Evolutionary conservation across 1,139 yeast genomes (phyloP), one percentile per base, ranked within the genome.

Genomic region (Fermentozyma sake): DNA sequence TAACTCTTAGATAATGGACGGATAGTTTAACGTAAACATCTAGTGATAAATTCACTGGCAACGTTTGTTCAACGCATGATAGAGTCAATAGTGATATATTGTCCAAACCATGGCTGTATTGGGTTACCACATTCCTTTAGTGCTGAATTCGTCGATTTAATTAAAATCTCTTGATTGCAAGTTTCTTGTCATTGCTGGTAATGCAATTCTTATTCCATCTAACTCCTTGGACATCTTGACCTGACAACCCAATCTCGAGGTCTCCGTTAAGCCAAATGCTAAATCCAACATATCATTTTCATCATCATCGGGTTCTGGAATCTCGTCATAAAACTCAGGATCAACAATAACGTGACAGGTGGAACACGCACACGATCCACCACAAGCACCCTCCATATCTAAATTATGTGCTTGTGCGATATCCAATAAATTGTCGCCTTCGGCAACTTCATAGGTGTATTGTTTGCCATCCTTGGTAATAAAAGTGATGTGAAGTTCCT

Each of bases 381-480:
- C 98, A 59, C 98, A 91, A 0, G 98, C 98, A 24, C 98, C 95
- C 53, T 91, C 98, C 89, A 91, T 87, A 45, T 91, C 98, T 36
- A 91, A 60, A 45, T 87, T 82, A 50, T 89, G 63, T 4, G 94
- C 95, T 59, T 91, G 98, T 5, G 97, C 98, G 32, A 91, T 87
- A 53, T 91, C 98, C 52, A 91, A 63, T 24, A 91, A 50, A 26
- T 89, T 79, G 50, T 91, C 98, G 7, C 97, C 98, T 41, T 82
- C 96, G 2, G 93, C 82, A 2, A 82, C 97, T 48, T 87, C 96
- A 42, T 72, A 74, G 2, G 83, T 76, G 37, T 75, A 65, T 52
- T 86, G 96, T 21, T 72, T 66, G 5, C 98, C 98, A 37, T 89
- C 96, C 52, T 89, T 87, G 25, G 95, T 79, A 35, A 93, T 85